Conservation (phyloP, 805 yeast genomes). For the Pichia heedii region DNA sequence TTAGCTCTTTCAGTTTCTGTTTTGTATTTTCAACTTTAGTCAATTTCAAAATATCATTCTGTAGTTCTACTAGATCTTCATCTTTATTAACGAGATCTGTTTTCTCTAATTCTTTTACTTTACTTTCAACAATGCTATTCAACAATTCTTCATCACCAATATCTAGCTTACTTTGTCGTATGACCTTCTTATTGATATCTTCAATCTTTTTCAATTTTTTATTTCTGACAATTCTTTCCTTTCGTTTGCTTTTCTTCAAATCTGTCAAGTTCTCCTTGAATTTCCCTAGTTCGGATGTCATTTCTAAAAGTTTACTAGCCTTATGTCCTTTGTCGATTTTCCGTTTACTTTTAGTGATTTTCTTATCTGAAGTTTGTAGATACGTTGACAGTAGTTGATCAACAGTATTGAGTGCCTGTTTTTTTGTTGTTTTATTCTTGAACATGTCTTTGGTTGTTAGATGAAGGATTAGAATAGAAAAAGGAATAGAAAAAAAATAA, state of each 20-base stretch:
- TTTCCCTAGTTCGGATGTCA: conserved; percentile 13
- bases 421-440: conserved; percentile 13
- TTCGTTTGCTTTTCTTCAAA: conserved; percentile 14
- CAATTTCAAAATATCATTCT: conserved; percentile 35
- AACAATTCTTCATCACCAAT: conserved; percentile 27
- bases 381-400: conserved; percentile 21
- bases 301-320: conserved; percentile 20
- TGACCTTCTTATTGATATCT: conserved; percentile 12
- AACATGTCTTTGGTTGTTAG: conserved; percentile 8
- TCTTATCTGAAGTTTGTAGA: conserved; percentile 13
- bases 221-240: conserved; percentile 13
- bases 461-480: no score
- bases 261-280: conserved; percentile 12
- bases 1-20: conserved; percentile 15
- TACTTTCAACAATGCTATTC: conserved; percentile 28
- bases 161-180: conserved; percentile 17
- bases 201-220: conserved; percentile 11
- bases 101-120: conserved; percentile 32
- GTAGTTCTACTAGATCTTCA: conserved; percentile 34
- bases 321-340: conserved; percentile 5
- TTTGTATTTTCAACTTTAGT: conserved; percentile 34
- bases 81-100: conserved; percentile 18
- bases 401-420: conserved; percentile 17
- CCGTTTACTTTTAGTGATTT: conserved; percentile 1
- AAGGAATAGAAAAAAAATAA: no score